A percentile compares a stretch with the other conserved stretches of the same genome.
phyloP scores from a whole-genome alignment of 1,284 basidiomycete genomes.

The Trichosporon sp. region DNA sequence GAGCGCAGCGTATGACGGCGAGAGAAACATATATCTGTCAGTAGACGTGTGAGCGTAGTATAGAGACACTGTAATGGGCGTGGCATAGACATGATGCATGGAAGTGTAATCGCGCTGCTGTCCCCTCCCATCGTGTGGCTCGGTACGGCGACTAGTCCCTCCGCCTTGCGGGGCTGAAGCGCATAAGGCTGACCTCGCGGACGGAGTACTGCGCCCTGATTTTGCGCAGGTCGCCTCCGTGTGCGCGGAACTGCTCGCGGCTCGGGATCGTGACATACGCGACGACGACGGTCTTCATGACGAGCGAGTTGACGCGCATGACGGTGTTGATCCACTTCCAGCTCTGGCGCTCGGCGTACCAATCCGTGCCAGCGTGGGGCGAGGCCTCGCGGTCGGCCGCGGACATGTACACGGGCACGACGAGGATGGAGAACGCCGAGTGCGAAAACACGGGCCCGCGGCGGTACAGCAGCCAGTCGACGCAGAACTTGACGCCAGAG shows the following conservation, averaged over 20 bases:
- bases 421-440: constrained; percentile 89
- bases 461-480: constrained; percentile 91
- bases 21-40: too few species aligned
- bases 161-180: constrained; percentile 41
- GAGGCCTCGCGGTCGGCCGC: constrained; percentile 63
- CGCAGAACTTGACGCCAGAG: constrained; percentile 94
- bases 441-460: constrained; percentile 92
- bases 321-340: constrained; percentile 98
- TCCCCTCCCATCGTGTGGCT: too few species aligned
- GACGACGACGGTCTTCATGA: constrained; percentile 92
- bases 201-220: constrained; percentile 66
- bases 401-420: constrained; percentile 86
- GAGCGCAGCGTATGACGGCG: not conserved
- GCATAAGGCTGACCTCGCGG: constrained; percentile 70
- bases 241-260: constrained; percentile 55
- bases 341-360: constrained; percentile 65
- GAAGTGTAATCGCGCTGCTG: too few species aligned
- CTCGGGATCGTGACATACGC: constrained; percentile 86
- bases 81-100: too few species aligned
- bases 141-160: constrained; percentile 36
- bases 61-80: too few species aligned
- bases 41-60: too few species aligned
- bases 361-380: constrained; percentile 52
- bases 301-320: constrained; percentile 93
- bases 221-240: constrained; percentile 59